A percentile compares a stretch with the other conserved stretches of the same genome.
These are phyloP conservation scores for Rickenella mellea DNA, from an alignment of 768 basidiomycete species.

Conservation along the genomic window DNA sequence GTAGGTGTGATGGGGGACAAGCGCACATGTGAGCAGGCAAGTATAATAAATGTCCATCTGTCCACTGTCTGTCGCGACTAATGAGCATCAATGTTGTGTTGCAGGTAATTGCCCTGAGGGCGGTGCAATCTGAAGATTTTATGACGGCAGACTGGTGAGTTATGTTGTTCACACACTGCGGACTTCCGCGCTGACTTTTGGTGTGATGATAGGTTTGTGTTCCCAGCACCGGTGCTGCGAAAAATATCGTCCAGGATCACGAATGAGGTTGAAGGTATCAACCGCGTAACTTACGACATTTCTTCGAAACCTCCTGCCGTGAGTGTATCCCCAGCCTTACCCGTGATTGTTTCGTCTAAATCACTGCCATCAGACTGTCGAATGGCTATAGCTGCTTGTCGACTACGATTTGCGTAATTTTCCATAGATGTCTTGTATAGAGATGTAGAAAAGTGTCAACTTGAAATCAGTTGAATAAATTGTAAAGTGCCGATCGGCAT, in stretches of 20 bases:
- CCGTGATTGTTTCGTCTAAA: conserved; percentile 7
- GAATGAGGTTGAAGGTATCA: conserved; percentile 95
- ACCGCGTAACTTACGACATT: conserved; percentile 92
- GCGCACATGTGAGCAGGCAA: conserved; percentile 89
- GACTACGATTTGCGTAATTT: neutral
- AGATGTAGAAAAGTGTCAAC: too few species aligned
- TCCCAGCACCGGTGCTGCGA: conserved; percentile 82
- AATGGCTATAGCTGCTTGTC: conserved; percentile 26
- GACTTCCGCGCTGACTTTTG: conserved; percentile 41
- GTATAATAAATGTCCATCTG: conserved; percentile 12
- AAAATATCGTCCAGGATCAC: conserved; percentile 95
- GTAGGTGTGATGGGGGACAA: conserved; percentile 98
- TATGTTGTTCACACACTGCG: conserved; percentile 6
- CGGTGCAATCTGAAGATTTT: conserved; percentile 97
- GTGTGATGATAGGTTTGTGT: conserved; percentile 70
- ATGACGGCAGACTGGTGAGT: conserved; percentile 98
- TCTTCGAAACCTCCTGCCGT: conserved; percentile 95
- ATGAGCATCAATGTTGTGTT: conserved; percentile 2
- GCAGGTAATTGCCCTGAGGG: conserved; percentile 86
- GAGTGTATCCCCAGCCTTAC: conserved; percentile 18
- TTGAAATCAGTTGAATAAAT: too few species aligned
- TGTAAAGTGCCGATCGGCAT: too few species aligned
- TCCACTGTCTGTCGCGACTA: neutral
- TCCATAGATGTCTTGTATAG: too few species aligned
- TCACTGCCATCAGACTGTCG: conserved; percentile 26